Conservation (phyloP, 345 rosid species). For the Turritis glabra region DNA sequence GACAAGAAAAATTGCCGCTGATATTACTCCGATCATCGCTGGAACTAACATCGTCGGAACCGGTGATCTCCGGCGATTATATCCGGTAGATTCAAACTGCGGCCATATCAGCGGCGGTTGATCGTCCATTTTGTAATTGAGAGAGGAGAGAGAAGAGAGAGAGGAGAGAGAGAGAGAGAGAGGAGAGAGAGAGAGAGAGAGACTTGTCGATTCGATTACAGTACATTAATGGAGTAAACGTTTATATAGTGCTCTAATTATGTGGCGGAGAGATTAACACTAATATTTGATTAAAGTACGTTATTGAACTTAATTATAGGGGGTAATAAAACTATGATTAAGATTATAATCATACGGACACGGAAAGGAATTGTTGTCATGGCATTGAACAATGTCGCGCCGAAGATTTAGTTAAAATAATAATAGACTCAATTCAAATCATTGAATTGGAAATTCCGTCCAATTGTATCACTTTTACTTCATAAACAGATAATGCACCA, state of each 20-base stretch:
- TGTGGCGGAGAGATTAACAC: conserved; percentile 24
- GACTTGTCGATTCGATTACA: conserved; percentile 20
- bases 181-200: conserved; percentile 19
- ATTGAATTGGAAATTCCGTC: conserved; percentile 17
- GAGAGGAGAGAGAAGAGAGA: conserved; percentile 17
- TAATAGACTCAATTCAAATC: conserved; percentile 18
- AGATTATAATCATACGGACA: conserved; percentile 40
- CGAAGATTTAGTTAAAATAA: background rate
- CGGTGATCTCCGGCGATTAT: conserved; percentile 45
- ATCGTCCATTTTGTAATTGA: conserved; percentile 40
- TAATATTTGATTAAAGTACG: conserved; percentile 12
- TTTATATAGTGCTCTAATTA: conserved; percentile 22
- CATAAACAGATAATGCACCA: background rate
- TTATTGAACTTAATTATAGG: background rate
- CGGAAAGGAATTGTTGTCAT: conserved; percentile 41
- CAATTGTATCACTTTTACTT: background rate
- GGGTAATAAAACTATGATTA: conserved; percentile 19
- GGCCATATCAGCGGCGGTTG: conserved; percentile 54
- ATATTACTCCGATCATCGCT: conserved; percentile 45
- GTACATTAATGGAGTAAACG: conserved; percentile 10
- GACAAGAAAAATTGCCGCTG: conserved; percentile 51
- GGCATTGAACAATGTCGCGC: conserved; percentile 37
- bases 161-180: conserved; percentile 26
- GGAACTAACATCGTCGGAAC: conserved; percentile 44
- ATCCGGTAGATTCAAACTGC: conserved; percentile 40